Base-by-base conservation (phyloP, 106 monocot species). In the Allium cepa region DNA sequence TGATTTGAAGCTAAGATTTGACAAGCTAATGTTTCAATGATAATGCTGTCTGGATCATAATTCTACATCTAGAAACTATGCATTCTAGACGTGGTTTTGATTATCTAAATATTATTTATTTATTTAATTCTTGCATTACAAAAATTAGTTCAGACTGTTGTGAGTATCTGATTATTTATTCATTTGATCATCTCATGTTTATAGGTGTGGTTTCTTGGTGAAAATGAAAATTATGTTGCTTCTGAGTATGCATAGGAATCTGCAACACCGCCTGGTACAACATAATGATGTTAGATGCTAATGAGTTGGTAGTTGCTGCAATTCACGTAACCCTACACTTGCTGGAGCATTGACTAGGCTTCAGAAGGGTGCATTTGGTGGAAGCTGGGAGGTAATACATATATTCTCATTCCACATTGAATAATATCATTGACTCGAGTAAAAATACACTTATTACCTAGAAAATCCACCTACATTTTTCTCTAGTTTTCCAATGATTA, bases 211-310 rank as follows among this genome's bases (percentile, higher is more conserved):
- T 97, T 97, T 75, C 89, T 97, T 59, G 97, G 97, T 64, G 97
- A 97, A 87, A 97, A 97, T 85, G 97, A 92, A 70, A 97, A 97
- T 75, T 97, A 97, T 81, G 97, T 92, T 80, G 97, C 97, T 58
- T 92, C 97, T 49, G 97, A 92, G 71, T 97, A 97, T 87, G 97
- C 97, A 46, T 97, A 92, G 97, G 97, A 97, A 72, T 92, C 92
- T 62, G 84, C 92, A 72, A 97, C 97, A 55, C 92, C 97, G 60
- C 97, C 97, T 75, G 97, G 97, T 67, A 97, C 97, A 72, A 92
- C 97, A 77, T 64, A 45, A 97, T 97, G 97, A 92, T 97, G 97
- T 77, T 97, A 62, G 97, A 97, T 85, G 79, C 82, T 45, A 92
- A 97, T 63, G 92, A 97, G 75, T 92, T 97, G 97, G 97, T 97